Evolutionary conservation across 2,329 filamentous ascomycete species (phyloP), one percentile per base, ranked within the genome.

Genomic region (Sporothrix luriei): DNA sequence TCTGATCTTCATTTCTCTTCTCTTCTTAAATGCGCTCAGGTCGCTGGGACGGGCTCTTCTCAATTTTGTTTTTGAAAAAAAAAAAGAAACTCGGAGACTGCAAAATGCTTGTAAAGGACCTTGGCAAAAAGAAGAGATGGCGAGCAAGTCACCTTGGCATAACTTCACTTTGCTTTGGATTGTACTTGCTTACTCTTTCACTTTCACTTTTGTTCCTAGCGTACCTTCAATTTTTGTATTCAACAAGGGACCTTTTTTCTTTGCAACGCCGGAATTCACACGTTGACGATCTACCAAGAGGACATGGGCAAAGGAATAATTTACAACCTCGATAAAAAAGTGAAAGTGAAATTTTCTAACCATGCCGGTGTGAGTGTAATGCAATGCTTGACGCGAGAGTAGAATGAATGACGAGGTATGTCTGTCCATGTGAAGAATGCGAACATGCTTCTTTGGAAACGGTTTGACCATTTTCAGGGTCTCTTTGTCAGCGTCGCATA

Each of bases 21-120:
- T 61, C 33, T 57, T 67, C 26, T 21, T 40, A 49, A 48, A 55
- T 54, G 68, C 66, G 68, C 70, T 66, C 62, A 66, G 70, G 68
- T 68, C 68, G 70, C 70, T 68, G 55, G 46, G 64, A 61, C 33
- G 40, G 48, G 65, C 64, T 67, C 43, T 48, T 46, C 48, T 55
- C 57, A 69, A 43, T 61, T 24, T 24, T 66, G 5, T 19, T 24
- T 66, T 19, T 46, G n/a, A 2, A 59, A 19, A 51, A 40, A 21
- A 66, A 43, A 33, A 65, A 24, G 19, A 21, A n/a, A 11, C 33
- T 51, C 29, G 26, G 13, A 11, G 24, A 29, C 43, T 62, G 55
- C 40, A 70, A 38, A 51, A 49, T 40, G 33, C 11, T 26, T 46
- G 38, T 62, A 16, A 1, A 24, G 38, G 38, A 10, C 5, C 10